Evolutionary conservation across 177 flowering plant species (phyloP).

Genomic region (Vitis hybrid): DNA sequence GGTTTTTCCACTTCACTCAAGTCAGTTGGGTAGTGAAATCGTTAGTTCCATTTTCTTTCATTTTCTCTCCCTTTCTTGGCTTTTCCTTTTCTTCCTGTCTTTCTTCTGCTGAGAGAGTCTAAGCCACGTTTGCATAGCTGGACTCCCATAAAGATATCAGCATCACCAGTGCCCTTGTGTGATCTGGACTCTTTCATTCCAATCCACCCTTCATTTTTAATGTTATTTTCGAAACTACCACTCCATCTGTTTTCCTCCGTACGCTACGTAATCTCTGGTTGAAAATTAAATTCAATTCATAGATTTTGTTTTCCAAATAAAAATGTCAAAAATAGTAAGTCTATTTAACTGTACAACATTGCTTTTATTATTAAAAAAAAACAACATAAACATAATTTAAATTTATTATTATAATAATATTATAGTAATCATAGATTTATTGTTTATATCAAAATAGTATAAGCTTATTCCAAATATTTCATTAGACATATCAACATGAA

Average conservation of each 20-base stretch:
- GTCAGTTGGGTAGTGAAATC: no score
- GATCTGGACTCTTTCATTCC: neutral
- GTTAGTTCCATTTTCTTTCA: neutral
- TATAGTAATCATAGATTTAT: neutral
- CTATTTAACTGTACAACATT: neutral
- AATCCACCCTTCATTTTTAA: neutral
- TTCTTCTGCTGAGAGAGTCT: constrained; percentile 12
- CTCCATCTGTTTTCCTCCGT: neutral
- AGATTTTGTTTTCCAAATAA: neutral
- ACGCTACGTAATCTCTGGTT: neutral
- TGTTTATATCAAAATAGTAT: neutral
- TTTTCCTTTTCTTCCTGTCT: neutral
- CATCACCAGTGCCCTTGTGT: neutral
- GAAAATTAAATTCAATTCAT: neutral
- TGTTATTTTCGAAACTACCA: neutral
- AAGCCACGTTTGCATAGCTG: constrained; percentile 27
- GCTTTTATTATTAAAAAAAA: neutral
- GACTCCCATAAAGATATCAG: constrained; percentile 3
- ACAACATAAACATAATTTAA: no score
- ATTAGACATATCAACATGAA: neutral
- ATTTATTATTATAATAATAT: no score
- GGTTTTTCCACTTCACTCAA: neutral
- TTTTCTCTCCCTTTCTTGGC: neutral
- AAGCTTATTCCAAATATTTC: no score
- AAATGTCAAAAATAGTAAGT: neutral